A percentile compares a stretch with the other conserved stretches of the same genome.
Evolutionary conservation across 208 protist genomes (phyloP).

Genomic region (Entamoeba moshkovskii): DNA sequence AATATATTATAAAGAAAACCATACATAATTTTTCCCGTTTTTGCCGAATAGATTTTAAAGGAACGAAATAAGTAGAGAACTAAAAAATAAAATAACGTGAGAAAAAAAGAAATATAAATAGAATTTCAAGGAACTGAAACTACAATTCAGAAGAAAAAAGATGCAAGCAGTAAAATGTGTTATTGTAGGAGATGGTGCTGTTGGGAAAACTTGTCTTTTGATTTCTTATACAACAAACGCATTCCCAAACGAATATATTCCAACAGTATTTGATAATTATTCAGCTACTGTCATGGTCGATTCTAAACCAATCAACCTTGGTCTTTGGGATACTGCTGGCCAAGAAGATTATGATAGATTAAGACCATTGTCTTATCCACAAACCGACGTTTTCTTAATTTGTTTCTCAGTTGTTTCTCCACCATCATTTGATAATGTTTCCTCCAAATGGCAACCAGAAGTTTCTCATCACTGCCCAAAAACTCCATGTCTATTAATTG

Average conservation of each 20-base stretch:
- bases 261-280: slow-evolving; percentile 43
- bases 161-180: slow-evolving; percentile 14
- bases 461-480: slow-evolving; percentile 21
- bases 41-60: too few species aligned
- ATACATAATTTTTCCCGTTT: too few species aligned
- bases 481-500: slow-evolving; percentile 46
- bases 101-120: too few species aligned
- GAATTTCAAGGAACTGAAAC: background rate
- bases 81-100: too few species aligned
- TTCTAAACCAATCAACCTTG: background rate
- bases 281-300: slow-evolving; percentile 12
- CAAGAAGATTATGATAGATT: slow-evolving; percentile 52
- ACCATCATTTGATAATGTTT: slow-evolving; percentile 55
- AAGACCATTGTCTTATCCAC: slow-evolving; percentile 45
- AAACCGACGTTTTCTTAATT: slow-evolving; percentile 50
- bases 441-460: slow-evolving; percentile 39
- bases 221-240: slow-evolving; percentile 7
- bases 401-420: slow-evolving; percentile 54
- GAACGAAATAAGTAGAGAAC: too few species aligned
- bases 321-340: slow-evolving; percentile 40
- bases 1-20: too few species aligned
- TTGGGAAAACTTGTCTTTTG: slow-evolving; percentile 30
- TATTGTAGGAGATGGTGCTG: slow-evolving; percentile 29
- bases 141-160: background rate
- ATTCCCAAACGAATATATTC: slow-evolving; percentile 18